Base-by-base conservation (phyloP, 2,329 filamentous ascomycete genomes). In the Colletotrichum sp. region DNA sequence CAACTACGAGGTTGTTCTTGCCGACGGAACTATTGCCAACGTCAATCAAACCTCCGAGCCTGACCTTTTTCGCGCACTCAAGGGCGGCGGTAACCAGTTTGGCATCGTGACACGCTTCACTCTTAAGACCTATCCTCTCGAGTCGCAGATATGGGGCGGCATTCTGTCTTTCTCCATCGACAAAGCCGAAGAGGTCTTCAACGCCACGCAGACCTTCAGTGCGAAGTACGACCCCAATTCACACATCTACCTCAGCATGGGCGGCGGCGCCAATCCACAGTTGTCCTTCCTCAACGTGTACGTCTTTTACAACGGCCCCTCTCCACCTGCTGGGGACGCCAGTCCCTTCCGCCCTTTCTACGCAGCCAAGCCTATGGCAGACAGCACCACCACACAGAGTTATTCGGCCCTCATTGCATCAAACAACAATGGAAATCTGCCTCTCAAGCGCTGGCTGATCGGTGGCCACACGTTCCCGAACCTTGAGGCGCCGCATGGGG, bases 1-100 rank as follows among this genome's bases (percentile, higher is more conserved):
- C 32, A 86, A 87, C 72, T 90, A 83, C 75, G 87, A 91, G 78
- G 83, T 92, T 81, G 88, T 89, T 6, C 82, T 87, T 1, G 85
- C 87, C 0, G 82, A 85, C 12, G 89, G 89, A 1, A 73, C 79
- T 1, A 82, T 90, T 16, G 81, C 90, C 21, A 83, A 84, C 5
- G 88, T 86, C 2, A 86, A 84, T 63, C 76, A 79, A 1, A 71
- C 73, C 0, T 64, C 55, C 6, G 36, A 70, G 13, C 55, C 55
- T 6, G 68, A 70, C 59, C 59, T 70, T 3, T 70, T 60, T 6
- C 55, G 59, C 15, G 68, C 68, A 15, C 68, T 70, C n/a, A 70
- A 70, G 21, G 68, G 68, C 30, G 68, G 68, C 9, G 68, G 68
- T 7, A 70, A 49, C 13, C 49, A 70, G 5, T 70, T 64, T n/a